phyloP scores from a whole-genome alignment of 1,284 basidiomycete species.

The Lentinula novae-zelandiae region DNA sequence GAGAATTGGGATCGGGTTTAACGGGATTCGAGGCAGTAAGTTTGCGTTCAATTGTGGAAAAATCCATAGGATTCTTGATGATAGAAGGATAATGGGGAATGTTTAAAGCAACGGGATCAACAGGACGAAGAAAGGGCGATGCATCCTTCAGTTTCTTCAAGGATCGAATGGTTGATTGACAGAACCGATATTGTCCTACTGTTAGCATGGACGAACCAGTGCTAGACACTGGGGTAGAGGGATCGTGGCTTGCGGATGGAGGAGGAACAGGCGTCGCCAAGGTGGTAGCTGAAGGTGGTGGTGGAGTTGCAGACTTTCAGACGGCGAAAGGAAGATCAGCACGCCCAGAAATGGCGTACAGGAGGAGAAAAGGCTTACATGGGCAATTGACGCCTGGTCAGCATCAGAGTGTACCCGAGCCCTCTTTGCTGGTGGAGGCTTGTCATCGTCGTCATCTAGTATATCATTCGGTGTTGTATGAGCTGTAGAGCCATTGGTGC shows the following conservation, averaged over 20 bases:
- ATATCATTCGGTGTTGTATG: slow-evolving; percentile 38
- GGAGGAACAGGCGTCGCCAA: slow-evolving; percentile 35
- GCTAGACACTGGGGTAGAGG: slow-evolving; percentile 22
- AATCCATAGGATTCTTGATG: slow-evolving; percentile 92
- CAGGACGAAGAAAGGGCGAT: slow-evolving; percentile 79
- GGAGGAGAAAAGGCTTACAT: slow-evolving; percentile 52
- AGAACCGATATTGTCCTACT: slow-evolving; percentile 77
- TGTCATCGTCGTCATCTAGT: slow-evolving; percentile 40
- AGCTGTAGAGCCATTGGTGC: slow-evolving; percentile 36
- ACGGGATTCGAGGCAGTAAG: slow-evolving; percentile 72
- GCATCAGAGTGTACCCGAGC: slow-evolving; percentile 44
- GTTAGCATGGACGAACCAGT: slow-evolving; percentile 43
- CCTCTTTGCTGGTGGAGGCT: slow-evolving; percentile 64
- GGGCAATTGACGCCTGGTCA: slow-evolving; percentile 51
- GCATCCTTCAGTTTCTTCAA: slow-evolving; percentile 90
- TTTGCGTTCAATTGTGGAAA: slow-evolving; percentile 92
- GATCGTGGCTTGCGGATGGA: slow-evolving; percentile 23
- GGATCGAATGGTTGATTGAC: slow-evolving; percentile 73
- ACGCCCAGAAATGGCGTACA: slow-evolving; percentile 45
- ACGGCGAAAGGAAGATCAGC: slow-evolving; percentile 41
- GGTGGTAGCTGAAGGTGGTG: slow-evolving; percentile 40
- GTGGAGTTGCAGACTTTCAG: slow-evolving; percentile 70
- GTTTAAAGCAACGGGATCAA: slow-evolving; percentile 86
- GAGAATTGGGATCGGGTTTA: slow-evolving; percentile 66
- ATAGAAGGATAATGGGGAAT: slow-evolving; percentile 91